These are phyloP conservation scores for Dactylis glomerata DNA, from an alignment of 176 grass and related monocot genomes.

Conservation along the genomic window DNA sequence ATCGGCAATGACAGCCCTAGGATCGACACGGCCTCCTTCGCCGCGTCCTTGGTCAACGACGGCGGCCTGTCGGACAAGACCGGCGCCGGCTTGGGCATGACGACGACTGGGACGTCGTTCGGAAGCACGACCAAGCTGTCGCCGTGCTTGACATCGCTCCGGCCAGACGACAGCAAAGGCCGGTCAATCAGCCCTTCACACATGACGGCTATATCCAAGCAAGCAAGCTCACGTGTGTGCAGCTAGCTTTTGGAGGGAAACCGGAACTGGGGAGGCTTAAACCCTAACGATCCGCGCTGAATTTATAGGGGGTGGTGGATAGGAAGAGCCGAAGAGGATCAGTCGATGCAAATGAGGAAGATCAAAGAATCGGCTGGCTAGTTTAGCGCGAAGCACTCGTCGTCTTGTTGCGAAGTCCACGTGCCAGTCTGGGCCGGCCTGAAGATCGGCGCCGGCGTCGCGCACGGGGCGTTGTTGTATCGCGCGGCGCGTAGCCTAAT, in stretches of 20 bases:
- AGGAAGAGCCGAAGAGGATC: no score
- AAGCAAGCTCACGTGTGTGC: background rate
- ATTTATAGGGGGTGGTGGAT: constrained; percentile 39
- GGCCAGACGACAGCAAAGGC: background rate
- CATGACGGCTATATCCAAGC: constrained; percentile 36
- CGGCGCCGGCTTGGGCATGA: background rate
- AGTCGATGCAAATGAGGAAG: constrained; percentile 43
- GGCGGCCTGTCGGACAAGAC: constrained; percentile 19
- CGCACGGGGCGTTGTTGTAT: constrained; percentile 38
- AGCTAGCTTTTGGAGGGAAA: constrained; percentile 41
- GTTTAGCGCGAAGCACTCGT: constrained; percentile 14
- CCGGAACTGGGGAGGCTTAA: background rate
- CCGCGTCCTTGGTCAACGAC: constrained; percentile 20
- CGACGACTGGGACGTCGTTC: background rate
- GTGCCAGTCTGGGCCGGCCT: constrained; percentile 35
- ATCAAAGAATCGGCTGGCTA: background rate
- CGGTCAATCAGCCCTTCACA: constrained; percentile 29
- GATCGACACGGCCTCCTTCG: constrained; percentile 20
- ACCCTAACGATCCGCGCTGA: background rate
- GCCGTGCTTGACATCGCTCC: constrained; percentile 28
- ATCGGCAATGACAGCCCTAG: constrained; percentile 66
- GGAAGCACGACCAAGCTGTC: background rate
- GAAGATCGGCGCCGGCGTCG: background rate
- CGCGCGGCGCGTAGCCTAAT: constrained; percentile 4
- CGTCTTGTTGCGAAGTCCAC: constrained; percentile 11